Base-by-base conservation (phyloP, 169 alveolate species). In the Besnoitia besnoiti region DNA sequence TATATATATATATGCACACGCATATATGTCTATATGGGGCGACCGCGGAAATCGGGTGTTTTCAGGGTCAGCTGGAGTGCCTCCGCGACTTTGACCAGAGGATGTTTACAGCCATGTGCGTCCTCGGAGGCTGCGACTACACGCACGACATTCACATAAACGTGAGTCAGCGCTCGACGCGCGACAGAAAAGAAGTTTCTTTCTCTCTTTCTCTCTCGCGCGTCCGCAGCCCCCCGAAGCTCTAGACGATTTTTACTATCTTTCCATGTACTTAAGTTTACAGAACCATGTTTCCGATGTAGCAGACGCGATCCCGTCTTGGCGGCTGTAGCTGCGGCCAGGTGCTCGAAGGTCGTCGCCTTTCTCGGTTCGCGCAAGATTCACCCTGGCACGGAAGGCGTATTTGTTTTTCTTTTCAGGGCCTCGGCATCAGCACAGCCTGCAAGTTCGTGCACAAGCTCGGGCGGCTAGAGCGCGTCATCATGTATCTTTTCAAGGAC, bases 61-160 rank as follows among this genome's bases (percentile, higher is more conserved):
- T 33, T 79, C 82, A 79, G 93, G 93, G 62, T 8, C 89, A 51
- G 50, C 80, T 93, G 24, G 85, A 67, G 75, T 62, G 51, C 49
- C 89, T 93, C 33, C 49, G 80, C 47, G 85, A 50, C 39, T 75
- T 87, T 16, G 50, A 30, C 37, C 93, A 90, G 62, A 76, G 47
- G 87, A 50, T 59, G 85, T 93, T 93, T 49, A 88, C 85, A 33
- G 95, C 90, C 35, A 87, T 93, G 93, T 93, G 95, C 93, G 91
- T 93, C 37, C 89, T 93, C 35, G 85, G 93, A n/a, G 95, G 95
- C 67, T 93, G 93, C 91, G 95, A 93, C 84, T 93, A 93, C 89
- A 85, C 95, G 35, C 76, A 87, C 67, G 76, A 80, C 44, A 91
- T 93, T 61, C 93, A 93, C 88, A 79, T 93, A 8, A 42, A 93